Conservation (phyloP, 2,329 filamentous ascomycete species). For the Pseudogymnoascus sp. region DNA sequence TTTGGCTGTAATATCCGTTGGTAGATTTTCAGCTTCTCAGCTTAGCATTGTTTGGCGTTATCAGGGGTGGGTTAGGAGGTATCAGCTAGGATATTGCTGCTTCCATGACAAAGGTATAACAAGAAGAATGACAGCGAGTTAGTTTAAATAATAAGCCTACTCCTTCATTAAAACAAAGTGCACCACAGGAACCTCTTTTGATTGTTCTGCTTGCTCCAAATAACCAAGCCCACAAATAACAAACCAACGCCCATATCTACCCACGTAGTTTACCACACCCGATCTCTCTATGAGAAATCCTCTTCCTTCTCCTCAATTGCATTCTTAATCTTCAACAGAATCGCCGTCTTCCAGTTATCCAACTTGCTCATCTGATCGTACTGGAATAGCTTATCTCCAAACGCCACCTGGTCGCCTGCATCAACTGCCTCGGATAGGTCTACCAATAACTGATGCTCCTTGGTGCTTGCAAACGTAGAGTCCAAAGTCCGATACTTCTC, state of each 20-base stretch:
- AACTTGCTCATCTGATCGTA: conserved; percentile 89
- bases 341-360: conserved; percentile 93
- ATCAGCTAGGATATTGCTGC: conserved; percentile 1
- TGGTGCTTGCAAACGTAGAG: conserved; percentile 63
- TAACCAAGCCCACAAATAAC: conserved; percentile 27
- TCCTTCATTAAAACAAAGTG: conserved; percentile 1
- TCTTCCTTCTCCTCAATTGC: conserved; percentile 64
- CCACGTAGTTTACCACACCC: not conserved
- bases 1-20: not conserved
- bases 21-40: not conserved
- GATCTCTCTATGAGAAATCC: conserved; percentile 53
- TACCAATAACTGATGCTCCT: conserved; percentile 71
- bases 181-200: not conserved
- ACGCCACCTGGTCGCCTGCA: conserved; percentile 69
- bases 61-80: not conserved
- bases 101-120: conserved; percentile 3
- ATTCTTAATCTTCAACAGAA: conserved; percentile 75
- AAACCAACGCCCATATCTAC: conserved; percentile 3
- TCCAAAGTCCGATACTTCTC: conserved; percentile 76
- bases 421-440: conserved; percentile 71
- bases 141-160: conserved; percentile 9
- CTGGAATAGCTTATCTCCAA: conserved; percentile 77
- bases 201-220: conserved; percentile 9
- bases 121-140: conserved; percentile 3
- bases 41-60: conserved; percentile 8